Evolutionary conservation across 352 stramenopile species (phyloP).

Genomic region (Phytophthora syringae): DNA sequence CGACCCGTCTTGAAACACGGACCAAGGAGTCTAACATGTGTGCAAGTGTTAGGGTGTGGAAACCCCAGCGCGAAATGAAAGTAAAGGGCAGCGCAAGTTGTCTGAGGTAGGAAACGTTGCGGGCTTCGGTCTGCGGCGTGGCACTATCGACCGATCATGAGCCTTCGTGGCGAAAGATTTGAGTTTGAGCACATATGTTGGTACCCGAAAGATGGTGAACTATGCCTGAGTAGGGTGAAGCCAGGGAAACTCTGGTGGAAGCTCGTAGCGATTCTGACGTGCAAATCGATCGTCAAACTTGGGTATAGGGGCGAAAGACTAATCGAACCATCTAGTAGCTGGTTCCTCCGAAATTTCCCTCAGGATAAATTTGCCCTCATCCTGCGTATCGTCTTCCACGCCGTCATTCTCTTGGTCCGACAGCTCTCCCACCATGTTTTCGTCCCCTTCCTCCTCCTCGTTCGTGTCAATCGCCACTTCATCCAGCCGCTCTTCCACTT

Average conservation of each 20-base stretch:
- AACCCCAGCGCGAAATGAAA: conserved; percentile 84
- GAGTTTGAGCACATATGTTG: conserved; percentile 88
- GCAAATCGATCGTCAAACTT: conserved; percentile 93
- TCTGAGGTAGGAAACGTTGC: conserved; percentile 46
- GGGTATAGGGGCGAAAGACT: conserved; percentile 93
- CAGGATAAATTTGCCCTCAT: conserved; percentile 69
- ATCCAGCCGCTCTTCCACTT: conserved; percentile 37
- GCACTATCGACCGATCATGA: conserved; percentile 40
- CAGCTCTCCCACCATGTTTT: conserved; percentile 51
- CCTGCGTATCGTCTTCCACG: conserved; percentile 33
- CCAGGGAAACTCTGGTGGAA: conserved; percentile 27
- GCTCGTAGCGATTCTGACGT: conserved; percentile 89
- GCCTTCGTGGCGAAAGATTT: conserved; percentile 80
- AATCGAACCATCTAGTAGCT: conserved; percentile 94
- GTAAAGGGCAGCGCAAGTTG: conserved; percentile 47
- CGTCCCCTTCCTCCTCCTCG: conserved; percentile 51
- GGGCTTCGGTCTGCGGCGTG: conserved; percentile 21
- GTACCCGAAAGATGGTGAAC: conserved; percentile 92
- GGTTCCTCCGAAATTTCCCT: conserved; percentile 93
- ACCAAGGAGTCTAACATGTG: conserved; percentile 90
- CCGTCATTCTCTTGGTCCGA: conserved; percentile 27
- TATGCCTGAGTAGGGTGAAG: conserved; percentile 75
- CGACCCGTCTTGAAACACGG: conserved; percentile 69
- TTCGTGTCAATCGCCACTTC: conserved; percentile 39
- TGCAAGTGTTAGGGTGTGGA: conserved; percentile 74